Evolutionary conservation across 129 eudicot genomes (phyloP).

Genomic region (Apium graveolens): DNA sequence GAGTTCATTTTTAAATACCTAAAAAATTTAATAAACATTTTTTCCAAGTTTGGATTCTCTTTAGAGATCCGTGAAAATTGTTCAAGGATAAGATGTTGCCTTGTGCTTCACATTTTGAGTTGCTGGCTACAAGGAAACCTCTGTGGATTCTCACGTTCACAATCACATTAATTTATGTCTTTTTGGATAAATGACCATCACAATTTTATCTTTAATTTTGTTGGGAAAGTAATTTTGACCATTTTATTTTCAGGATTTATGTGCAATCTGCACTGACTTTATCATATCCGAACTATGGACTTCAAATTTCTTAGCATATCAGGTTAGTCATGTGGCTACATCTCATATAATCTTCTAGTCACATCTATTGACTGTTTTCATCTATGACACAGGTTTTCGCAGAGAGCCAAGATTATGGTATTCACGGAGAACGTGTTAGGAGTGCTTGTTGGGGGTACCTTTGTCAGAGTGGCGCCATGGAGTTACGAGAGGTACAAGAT

Average conservation of each 20-base stretch:
- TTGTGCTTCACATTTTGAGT: neutral
- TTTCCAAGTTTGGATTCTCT: neutral
- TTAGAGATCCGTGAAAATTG: neutral
- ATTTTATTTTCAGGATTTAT: constrained; percentile 65
- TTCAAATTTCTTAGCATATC: constrained; percentile 88
- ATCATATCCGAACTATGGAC: constrained; percentile 94
- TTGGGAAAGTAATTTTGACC: neutral
- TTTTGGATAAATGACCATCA: neutral
- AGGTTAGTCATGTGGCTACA: constrained; percentile 43
- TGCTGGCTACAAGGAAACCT: neutral
- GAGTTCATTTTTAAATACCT: neutral
- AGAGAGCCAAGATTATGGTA: constrained; percentile 95
- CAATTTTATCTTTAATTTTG: neutral
- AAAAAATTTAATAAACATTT: neutral
- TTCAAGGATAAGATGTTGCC: neutral
- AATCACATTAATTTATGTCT: neutral
- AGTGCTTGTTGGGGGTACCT: constrained; percentile 99
- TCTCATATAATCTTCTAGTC: neutral
- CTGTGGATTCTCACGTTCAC: neutral
- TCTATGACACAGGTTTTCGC: constrained; percentile 64
- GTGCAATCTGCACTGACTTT: constrained; percentile 96
- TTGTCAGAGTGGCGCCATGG: constrained; percentile 94
- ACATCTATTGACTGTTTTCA: constrained; percentile 12
- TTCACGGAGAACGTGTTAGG: constrained; percentile 96
- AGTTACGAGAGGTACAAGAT: constrained; percentile 74